Base-by-base conservation (phyloP, 441 rosid genomes). In the Capsella rubella region DNA sequence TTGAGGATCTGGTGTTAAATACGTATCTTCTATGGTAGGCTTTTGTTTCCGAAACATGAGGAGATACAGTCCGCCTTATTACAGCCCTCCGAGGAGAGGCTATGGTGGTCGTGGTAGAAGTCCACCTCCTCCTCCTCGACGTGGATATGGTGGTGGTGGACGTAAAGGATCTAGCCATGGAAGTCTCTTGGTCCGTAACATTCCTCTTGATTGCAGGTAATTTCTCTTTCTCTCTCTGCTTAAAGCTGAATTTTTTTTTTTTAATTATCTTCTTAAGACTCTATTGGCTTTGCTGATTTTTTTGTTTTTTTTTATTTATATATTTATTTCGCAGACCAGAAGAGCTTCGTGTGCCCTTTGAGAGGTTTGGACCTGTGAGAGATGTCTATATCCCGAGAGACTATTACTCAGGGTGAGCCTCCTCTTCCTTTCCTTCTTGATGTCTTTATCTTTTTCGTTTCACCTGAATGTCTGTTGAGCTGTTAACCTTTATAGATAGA, bases 381-480 rank as follows among this genome's bases (percentile, higher is more conserved):
- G 99, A 95, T 74, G 97, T 95, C 7, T 95, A 95, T 81, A 83
- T 95, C 64, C 98, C 99, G 0, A 87, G 88, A 83, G 97, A 95
- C 74, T 95, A 88, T 77, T 85, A 91, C 81, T 82, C 98, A 14
- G 94, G 97, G 99, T 95, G 68, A 75, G 92, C 29, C 27, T 15
- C 32, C 32, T 28, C 37, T 34, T 34, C 18, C 3, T 61, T 61
- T 29, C 18, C 37, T 21, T 68, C 34, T 51, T 8, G 14, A 7
- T 66, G 16, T 25, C 9, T n/a, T 63, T 7, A n/a, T 60, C 53
- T 21, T 58, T 63, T 56, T 21, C 5, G 1, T n/a, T 56, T 18
- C 28, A 31, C 60, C 3, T 56, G 3, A 15, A 18, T 50, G 6
- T 40, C 58, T 50, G 25, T 39, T 21, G 28, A 52, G 28, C 15